Evolutionary conservation across 768 basidiomycete genomes (phyloP).

Genomic region (Boletus rubropictus): DNA sequence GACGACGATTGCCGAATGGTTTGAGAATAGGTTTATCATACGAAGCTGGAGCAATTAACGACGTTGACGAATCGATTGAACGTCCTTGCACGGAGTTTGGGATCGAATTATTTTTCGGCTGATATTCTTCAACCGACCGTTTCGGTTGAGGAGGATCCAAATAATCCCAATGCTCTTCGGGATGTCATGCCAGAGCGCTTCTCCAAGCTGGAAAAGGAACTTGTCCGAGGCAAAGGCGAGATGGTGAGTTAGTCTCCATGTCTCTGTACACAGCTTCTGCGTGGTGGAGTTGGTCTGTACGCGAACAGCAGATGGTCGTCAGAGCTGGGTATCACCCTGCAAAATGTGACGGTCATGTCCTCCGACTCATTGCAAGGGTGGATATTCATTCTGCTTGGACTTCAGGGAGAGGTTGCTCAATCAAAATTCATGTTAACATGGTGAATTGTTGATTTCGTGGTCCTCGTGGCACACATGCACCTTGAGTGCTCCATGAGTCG

Average conservation of each 20-base stretch:
- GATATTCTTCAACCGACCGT: constrained; percentile 50
- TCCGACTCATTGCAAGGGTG: too few species aligned
- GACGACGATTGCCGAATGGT: neutral
- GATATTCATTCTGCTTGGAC: neutral
- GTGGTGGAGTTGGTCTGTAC: neutral
- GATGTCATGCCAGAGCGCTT: constrained; percentile 83
- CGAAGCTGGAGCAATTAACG: constrained; percentile 69
- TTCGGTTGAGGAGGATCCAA: constrained; percentile 38
- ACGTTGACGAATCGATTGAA: constrained; percentile 64
- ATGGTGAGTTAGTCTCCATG: constrained; percentile 46
- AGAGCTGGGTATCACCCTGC: neutral
- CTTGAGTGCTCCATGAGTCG: neutral
- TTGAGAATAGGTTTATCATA: constrained; percentile 56
- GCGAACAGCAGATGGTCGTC: neutral
- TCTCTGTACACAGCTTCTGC: neutral
- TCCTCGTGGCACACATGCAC: neutral
- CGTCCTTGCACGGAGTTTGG: constrained; percentile 54
- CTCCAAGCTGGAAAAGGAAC: constrained; percentile 74
- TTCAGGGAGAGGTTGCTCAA: neutral
- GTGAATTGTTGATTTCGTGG: neutral
- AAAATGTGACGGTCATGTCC: too few species aligned
- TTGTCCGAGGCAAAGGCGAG: constrained; percentile 82
- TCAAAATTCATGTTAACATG: neutral
- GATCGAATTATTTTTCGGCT: constrained; percentile 47
- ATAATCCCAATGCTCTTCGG: constrained; percentile 39